A percentile compares a stretch with the other conserved stretches of the same genome.
Conservation (phyloP, 352 stramenopile species). For the Globisporangium mamillatum region DNA sequence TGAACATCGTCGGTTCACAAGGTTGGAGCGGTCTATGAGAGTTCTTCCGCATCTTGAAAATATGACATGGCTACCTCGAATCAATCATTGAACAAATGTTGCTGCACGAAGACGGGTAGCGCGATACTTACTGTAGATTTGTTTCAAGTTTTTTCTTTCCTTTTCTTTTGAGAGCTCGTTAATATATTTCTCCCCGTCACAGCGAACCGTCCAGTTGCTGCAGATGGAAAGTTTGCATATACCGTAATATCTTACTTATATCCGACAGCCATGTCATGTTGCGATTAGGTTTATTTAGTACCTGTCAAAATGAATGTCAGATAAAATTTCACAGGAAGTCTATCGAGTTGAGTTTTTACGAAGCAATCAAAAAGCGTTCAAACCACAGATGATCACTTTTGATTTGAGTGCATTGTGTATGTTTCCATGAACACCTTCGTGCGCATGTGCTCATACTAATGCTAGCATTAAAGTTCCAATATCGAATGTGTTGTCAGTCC, state of each 20-base stretch:
- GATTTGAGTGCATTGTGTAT: not conserved
- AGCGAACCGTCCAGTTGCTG: not conserved
- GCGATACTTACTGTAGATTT: not conserved
- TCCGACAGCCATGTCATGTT: not conserved
- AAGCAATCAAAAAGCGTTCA: no score
- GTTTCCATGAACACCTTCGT: not conserved
- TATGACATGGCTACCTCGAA: no score
- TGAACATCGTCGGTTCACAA: no score
- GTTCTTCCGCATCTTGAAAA: no score
- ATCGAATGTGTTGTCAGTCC: not conserved
- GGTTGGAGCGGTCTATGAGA: no score
- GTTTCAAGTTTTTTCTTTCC: not conserved
- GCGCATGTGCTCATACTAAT: constrained; percentile 1
- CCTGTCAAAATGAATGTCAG: not conserved
- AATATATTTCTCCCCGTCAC: not conserved
- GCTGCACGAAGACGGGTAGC: no score
- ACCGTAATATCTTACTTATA: not conserved
- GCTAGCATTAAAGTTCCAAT: not conserved
- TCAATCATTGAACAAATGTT: no score
- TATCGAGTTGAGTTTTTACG: constrained; percentile 1
- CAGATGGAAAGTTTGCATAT: not conserved
- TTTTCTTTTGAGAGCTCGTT: not conserved
- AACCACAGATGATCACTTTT: constrained; percentile 1
- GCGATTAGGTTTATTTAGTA: no score
- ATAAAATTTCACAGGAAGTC: not conserved